Evolutionary conservation across 1,139 yeast species (phyloP).

Genomic region (Kodamaea alishanica): DNA sequence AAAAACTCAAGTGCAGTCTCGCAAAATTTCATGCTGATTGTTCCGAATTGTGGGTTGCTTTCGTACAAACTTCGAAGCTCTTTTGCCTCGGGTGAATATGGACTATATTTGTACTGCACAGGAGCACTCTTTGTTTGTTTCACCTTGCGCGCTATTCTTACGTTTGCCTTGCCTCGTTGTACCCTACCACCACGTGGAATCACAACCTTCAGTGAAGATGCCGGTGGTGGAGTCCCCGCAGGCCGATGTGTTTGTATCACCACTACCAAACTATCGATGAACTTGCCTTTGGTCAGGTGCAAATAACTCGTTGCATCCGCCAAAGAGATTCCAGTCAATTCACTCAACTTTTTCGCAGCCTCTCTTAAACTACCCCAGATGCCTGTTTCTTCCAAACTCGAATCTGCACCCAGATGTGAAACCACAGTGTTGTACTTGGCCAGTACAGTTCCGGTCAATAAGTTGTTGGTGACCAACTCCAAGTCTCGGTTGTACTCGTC

Average conservation of each 20-base stretch:
- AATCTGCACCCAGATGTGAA: not conserved
- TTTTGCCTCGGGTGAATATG: conserved; percentile 16
- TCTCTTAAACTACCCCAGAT: conserved; percentile 11
- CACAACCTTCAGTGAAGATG: not conserved
- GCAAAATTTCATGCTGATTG: conserved; percentile 26
- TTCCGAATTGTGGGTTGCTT: conserved; percentile 15
- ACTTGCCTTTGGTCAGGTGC: conserved; percentile 18
- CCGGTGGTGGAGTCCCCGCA: conserved; percentile 1
- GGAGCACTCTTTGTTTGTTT: not conserved
- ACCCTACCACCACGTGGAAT: conserved; percentile 23
- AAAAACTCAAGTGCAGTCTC: conserved; percentile 35
- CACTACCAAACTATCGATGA: conserved; percentile 25
- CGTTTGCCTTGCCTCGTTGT: conserved; percentile 18
- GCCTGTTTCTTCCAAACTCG: conserved; percentile 1
- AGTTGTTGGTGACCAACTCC: conserved; percentile 13
- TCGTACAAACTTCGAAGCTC: conserved; percentile 22
- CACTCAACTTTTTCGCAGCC: conserved; percentile 8
- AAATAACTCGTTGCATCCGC: conserved; percentile 11
- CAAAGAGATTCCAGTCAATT: conserved; percentile 7
- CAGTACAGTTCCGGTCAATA: conserved; percentile 11
- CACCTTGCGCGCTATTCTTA: conserved; percentile 1
- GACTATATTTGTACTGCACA: conserved; percentile 4
- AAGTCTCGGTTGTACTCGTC: conserved; percentile 17
- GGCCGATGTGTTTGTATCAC: conserved; percentile 21
- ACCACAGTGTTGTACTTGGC: conserved; percentile 6